Evolutionary conservation across 208 protist genomes (phyloP).

Genomic region (Blastocrithidia nonstop): DNA sequence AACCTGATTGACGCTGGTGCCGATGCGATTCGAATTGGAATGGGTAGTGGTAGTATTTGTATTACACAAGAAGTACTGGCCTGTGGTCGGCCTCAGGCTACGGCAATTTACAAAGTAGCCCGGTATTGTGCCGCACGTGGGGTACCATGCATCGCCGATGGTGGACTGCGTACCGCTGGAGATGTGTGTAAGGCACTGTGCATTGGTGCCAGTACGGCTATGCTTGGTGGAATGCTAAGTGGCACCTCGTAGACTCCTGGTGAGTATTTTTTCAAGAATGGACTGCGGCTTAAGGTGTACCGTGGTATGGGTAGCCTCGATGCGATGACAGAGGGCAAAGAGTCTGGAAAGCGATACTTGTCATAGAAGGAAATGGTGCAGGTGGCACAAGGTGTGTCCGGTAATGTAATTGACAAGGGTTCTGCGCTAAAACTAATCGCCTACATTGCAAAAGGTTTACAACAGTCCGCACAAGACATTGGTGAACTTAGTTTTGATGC

Average conservation of each 20-base stretch:
- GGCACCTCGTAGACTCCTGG: slow-evolving; percentile 87
- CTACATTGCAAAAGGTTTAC: slow-evolving; percentile 85
- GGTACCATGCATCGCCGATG: slow-evolving; percentile 90
- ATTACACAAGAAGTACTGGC: slow-evolving; percentile 94
- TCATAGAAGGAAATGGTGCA: slow-evolving; percentile 82
- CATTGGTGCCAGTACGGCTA: slow-evolving; percentile 79
- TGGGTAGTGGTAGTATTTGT: slow-evolving; percentile 97
- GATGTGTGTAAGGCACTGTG: slow-evolving; percentile 93
- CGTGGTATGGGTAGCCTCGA: slow-evolving; percentile 93
- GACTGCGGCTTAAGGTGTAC: slow-evolving; percentile 89
- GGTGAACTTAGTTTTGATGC: slow-evolving; percentile 65
- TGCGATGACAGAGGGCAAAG: slow-evolving; percentile 87
- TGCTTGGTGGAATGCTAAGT: slow-evolving; percentile 86
- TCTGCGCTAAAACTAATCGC: slow-evolving; percentile 63
- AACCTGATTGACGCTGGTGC: slow-evolving; percentile 94
- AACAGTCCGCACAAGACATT: slow-evolving; percentile 90
- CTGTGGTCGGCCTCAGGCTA: slow-evolving; percentile 91
- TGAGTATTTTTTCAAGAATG: slow-evolving; percentile 87
- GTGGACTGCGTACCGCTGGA: slow-evolving; percentile 86
- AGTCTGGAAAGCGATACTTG: slow-evolving; percentile 81
- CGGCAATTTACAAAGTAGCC: slow-evolving; percentile 89
- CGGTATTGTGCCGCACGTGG: slow-evolving; percentile 76
- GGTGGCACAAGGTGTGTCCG: slow-evolving; percentile 88
- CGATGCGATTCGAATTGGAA: slow-evolving; percentile 94
- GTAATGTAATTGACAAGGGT: slow-evolving; percentile 87